Conservation (phyloP, 331 rosid genomes). For the Cydonia oblonga region DNA sequence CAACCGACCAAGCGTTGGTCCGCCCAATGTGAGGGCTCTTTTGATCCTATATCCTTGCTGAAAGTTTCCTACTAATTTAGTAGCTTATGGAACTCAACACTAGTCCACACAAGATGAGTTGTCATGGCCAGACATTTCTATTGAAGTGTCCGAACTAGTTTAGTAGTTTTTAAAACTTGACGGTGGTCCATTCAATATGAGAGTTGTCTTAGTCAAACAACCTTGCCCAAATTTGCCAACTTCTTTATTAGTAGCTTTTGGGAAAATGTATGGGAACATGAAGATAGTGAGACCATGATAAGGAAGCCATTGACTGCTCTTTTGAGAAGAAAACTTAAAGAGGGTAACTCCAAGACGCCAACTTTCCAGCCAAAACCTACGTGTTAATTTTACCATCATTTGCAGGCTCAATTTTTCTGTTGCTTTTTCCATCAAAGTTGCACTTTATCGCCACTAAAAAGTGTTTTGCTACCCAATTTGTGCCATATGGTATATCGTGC, state of each 20-base stretch:
- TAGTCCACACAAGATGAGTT: too few species aligned
- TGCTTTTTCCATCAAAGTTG: slow-evolving; percentile 7
- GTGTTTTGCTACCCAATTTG: neutral
- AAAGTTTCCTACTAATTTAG: too few species aligned
- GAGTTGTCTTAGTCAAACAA: accelerated
- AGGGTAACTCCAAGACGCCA: neutral
- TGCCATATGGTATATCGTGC: neutral
- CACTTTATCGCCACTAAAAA: slow-evolving; percentile 8
- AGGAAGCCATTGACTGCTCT: slow-evolving; percentile 22
- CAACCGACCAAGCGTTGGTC: too few species aligned
- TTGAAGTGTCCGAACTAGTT: accelerated
- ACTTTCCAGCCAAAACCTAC: slow-evolving; percentile 50
- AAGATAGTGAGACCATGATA: neutral
- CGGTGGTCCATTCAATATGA: too few species aligned
- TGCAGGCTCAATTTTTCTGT: neutral
- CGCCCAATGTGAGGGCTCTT: too few species aligned
- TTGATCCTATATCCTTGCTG: too few species aligned
- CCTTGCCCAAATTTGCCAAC: too few species aligned
- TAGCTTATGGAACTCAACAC: too few species aligned
- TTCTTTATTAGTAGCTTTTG: too few species aligned
- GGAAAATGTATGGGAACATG: slow-evolving; percentile 6
- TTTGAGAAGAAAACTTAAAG: slow-evolving; percentile 12
- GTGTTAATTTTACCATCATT: slow-evolving; percentile 26
- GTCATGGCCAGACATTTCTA: accelerated
- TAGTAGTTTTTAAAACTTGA: too few species aligned